These are phyloP conservation scores for Oryza rufipogon DNA, from an alignment of 176 grass and related monocot genomes.

Conservation along the genomic window DNA sequence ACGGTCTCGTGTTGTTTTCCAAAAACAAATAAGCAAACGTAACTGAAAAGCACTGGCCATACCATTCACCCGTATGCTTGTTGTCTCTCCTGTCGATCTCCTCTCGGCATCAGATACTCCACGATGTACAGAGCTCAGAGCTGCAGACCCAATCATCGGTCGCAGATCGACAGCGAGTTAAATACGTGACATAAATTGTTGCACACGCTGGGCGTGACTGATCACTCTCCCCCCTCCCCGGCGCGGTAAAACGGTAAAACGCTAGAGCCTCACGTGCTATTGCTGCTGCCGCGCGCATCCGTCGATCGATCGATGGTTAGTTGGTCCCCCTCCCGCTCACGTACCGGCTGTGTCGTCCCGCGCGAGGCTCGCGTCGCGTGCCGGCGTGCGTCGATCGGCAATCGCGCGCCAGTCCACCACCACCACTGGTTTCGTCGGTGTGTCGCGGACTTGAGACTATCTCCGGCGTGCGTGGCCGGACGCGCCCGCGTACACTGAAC, in stretches of 20 bases:
- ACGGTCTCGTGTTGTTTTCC: too few relatives aligned
- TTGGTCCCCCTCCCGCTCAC: not conserved
- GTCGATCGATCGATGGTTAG: not conserved
- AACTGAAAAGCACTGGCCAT: not conserved
- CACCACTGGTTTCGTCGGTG: not conserved
- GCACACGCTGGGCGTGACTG: constrained; percentile 50
- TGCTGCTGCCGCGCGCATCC: not conserved
- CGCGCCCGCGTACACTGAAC: not conserved
- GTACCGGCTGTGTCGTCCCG: not conserved
- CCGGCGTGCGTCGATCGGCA: not conserved
- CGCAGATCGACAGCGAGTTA: constrained; percentile 37
- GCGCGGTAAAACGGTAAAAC: not conserved
- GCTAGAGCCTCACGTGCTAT: not conserved
- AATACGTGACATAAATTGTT: constrained; percentile 47
- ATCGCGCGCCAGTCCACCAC: too few relatives aligned
- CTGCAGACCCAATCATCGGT: constrained; percentile 33
- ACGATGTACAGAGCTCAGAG: not conserved
- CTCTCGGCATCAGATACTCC: not conserved
- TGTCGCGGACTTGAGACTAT: not conserved
- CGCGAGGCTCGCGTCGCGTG: not conserved
- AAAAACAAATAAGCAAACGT: not conserved
- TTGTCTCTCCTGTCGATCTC: not conserved
- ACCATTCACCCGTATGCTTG: not conserved
- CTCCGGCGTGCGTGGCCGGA: too few relatives aligned
- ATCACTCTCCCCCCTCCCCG: not conserved